Evolutionary conservation across 208 protist genomes (phyloP), one percentile per base, ranked within the genome.

Genomic region (Acanthamoeba culbertsoni): DNA sequence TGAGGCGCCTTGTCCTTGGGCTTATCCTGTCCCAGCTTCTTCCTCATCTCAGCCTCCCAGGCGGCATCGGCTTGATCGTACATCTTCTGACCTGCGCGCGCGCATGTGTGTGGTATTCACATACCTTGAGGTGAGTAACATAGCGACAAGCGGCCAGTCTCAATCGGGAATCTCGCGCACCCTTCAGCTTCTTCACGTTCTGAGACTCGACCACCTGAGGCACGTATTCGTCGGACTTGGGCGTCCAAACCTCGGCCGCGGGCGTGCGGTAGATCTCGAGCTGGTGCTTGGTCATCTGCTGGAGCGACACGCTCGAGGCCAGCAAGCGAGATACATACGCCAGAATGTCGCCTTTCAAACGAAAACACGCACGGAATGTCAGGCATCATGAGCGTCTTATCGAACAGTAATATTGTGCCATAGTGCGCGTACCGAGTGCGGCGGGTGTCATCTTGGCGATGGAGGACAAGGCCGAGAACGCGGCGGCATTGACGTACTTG

Each of bases 21-120:
- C 86, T 91, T 91, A 26, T 65, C 86, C 48, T 91, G 79, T 1
- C 51, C 86, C 55, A 91, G 33, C 62, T 65, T 73, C 86, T 91
- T 91, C 43, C 55, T 91, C 51, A 91, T 55, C 48, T 91, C 57
- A n/a, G 86, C 86, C 35, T 91, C 86, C 86, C 86, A 91, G 16
- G 42, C 57, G n/a, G 26, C 57, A 43, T 91, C 86, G 28, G 86
- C 86, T 23, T 91, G 57, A 14, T 73, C 59, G 62, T 91, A 91
- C 86, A 91, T 91, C 42, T 55, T 45, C 35, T 91, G 86, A 26
- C 59, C 84, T 91, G 84, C 18, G 31, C 14, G 35, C 26, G 18
- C 8, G 35, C 26, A 86, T 28, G 40, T 55, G 10, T 12, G n/a
- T 86, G 26, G 26, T 8, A 10, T 28, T 26, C 7, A 37, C 35